Base-by-base conservation (phyloP, 1,139 yeast species). In the Diutina neorugosa region DNA sequence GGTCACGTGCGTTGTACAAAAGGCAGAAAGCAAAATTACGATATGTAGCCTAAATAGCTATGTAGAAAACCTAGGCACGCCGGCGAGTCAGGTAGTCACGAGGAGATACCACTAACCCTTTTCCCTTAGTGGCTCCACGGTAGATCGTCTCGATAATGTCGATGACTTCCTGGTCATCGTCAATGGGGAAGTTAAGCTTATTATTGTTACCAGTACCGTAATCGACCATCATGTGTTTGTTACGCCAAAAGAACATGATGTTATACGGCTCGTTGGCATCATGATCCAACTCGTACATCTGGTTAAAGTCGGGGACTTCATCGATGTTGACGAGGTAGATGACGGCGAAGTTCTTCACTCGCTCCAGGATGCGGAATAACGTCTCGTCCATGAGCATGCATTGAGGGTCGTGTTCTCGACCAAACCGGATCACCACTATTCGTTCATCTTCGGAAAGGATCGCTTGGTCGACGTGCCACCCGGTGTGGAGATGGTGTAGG, bases 141-240 rank as follows among this genome's bases (percentile, higher is more conserved):
- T 85, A 93, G 1, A 93, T 81, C 0, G 94, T 86, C 63, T 94
- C 98, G 25, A 93, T 70, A 40, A 94, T 86, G 65, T 93, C 98
- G 41, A 93, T 87, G 72, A 93, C 67, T 60, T 90, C 98, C 65
- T 93, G 97, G 58, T 86, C 84, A 63, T 87, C 90, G 51, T 81
- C 82, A 41, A 93, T 71, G 53, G 68, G 63, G 68, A 93, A 93
- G 63, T 90, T 90, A 69, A 93, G 71, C 71, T 93, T 93, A 71
- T 94, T 93, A 68, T 94, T 93, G 65, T 93, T 89, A 47, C 99
- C 99, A 0, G 98, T 93, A 2, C 98, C 98, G 67, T 90, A 90
- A 71, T 93, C 98, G 69, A 96, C 88, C 89, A 91, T 82, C 96
- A 94, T 91, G 66, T 93, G 98, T 65, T 90, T 91, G 69, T 93